These are phyloP conservation scores for Condylostoma magnum DNA, from an alignment of 169 alveolate genomes.

Conservation along the genomic window DNA sequence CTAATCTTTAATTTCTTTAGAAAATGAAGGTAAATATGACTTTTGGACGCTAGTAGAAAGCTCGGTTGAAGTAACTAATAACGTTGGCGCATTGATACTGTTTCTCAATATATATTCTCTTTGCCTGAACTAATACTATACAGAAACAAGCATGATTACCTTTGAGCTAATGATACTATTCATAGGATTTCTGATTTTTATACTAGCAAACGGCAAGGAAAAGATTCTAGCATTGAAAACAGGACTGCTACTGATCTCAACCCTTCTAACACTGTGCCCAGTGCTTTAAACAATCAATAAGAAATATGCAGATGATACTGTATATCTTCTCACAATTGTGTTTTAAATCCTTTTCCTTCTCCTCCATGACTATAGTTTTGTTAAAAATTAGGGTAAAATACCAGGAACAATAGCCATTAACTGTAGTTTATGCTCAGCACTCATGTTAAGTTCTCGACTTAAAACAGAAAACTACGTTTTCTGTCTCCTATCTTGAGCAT, in stretches of 20 bases:
- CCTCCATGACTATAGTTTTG: slow-evolving; percentile 17
- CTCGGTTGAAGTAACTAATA: background rate
- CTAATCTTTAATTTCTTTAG: background rate
- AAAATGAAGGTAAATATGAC: background rate
- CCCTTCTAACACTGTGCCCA: slow-evolving; percentile 15
- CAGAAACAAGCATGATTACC: background rate
- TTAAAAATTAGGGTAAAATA: background rate
- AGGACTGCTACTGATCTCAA: slow-evolving; percentile 22
- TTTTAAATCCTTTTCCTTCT: background rate
- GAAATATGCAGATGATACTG: slow-evolving; percentile 27
- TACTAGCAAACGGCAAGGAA: background rate
- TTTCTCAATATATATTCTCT: background rate
- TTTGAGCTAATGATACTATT: background rate
- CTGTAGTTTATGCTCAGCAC: background rate
- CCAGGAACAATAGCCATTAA: slow-evolving; percentile 3
- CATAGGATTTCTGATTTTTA: slow-evolving; percentile 1
- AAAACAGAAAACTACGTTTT: background rate
- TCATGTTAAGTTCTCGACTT: slow-evolving; percentile 16
- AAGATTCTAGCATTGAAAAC: background rate
- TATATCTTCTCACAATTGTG: slow-evolving; percentile 15
- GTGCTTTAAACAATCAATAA: slow-evolving; percentile 18
- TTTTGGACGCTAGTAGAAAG: slow-evolving; percentile 17
- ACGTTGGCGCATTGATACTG: background rate
- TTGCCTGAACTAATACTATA: background rate
- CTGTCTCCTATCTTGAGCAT: background rate